These are phyloP conservation scores for Backusella westeae DNA, from an alignment of 192 early-diverging fungal species.

Conservation along the genomic window DNA sequence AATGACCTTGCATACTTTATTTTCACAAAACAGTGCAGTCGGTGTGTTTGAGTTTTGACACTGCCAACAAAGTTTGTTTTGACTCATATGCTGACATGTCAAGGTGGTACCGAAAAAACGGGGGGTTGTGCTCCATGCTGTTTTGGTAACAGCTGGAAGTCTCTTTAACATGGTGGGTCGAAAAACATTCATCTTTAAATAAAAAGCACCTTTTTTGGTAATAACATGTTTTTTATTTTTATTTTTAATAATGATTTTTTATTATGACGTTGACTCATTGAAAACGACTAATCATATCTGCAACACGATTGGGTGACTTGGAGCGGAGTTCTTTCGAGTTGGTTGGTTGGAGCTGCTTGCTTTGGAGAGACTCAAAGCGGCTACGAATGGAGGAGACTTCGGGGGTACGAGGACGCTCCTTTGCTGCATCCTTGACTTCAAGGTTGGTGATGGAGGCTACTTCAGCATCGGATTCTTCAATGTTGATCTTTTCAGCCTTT, in stretches of 20 bases:
- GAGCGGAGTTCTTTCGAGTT: slow-evolving; percentile 14
- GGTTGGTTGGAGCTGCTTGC: background rate
- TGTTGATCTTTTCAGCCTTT: background rate
- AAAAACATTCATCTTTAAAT: background rate
- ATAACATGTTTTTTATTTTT: background rate
- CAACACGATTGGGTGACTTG: slow-evolving; percentile 14
- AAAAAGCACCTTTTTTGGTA: slow-evolving; percentile 6
- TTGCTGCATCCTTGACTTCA: background rate
- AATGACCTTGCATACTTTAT: slow-evolving; percentile 55
- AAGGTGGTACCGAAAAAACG: background rate
- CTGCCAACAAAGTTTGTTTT: slow-evolving; percentile 58
- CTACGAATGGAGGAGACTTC: slow-evolving; percentile 11
- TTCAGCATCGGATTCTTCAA: background rate
- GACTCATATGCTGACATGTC: background rate
- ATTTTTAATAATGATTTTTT: background rate
- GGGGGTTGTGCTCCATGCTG: background rate
- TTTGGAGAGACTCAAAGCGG: slow-evolving; percentile 13
- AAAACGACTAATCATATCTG: slow-evolving; percentile 17
- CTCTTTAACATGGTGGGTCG: background rate
- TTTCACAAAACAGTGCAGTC: slow-evolving; percentile 54
- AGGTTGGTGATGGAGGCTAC: background rate
- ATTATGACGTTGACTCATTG: background rate
- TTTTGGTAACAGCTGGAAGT: background rate
- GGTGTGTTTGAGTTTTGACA: slow-evolving; percentile 47
- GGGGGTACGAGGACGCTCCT: background rate